These are phyloP conservation scores for Calonectria naviculata DNA, from an alignment of 2,329 filamentous ascomycete genomes.

Conservation along the genomic window DNA sequence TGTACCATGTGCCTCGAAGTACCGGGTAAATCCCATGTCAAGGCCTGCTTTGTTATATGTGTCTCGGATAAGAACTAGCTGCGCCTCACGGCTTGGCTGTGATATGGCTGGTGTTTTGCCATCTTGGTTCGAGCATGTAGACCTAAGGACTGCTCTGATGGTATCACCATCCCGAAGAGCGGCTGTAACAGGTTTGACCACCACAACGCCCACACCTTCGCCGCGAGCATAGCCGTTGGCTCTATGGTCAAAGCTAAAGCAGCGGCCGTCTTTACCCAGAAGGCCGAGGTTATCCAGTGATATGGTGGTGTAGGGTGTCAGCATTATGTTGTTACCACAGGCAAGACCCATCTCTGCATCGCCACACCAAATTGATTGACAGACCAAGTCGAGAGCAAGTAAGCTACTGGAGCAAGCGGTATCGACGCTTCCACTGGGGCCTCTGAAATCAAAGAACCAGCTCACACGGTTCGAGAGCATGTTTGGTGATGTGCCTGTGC, in stretches of 20 bases:
- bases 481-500: slow-evolving; percentile 44
- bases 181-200: slow-evolving; percentile 61
- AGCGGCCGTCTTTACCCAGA: slow-evolving; percentile 45
- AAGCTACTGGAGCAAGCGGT: slow-evolving; percentile 33
- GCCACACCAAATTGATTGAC: slow-evolving; percentile 54
- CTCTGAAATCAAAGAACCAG: slow-evolving; percentile 46
- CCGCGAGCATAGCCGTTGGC: slow-evolving; percentile 47
- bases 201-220: slow-evolving; percentile 45
- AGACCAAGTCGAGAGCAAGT: slow-evolving; percentile 29
- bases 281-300: slow-evolving; percentile 55
- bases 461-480: slow-evolving; percentile 53
- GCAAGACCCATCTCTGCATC: slow-evolving; percentile 31
- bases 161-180: slow-evolving; percentile 56
- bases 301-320: slow-evolving; percentile 28
- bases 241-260: slow-evolving; percentile 44
- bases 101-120: slow-evolving; percentile 55
- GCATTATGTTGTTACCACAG: slow-evolving; percentile 30
- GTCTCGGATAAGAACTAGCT: slow-evolving; percentile 39
- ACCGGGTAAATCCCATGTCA: slow-evolving; percentile 36
- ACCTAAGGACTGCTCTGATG: slow-evolving; percentile 50
- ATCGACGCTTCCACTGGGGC: slow-evolving; percentile 30
- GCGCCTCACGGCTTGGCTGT: slow-evolving; percentile 25
- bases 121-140: slow-evolving; percentile 46
- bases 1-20: slow-evolving; percentile 46
- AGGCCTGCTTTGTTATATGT: slow-evolving; percentile 44